phyloP scores from a whole-genome alignment of 2,329 filamentous ascomycete species.

The Aureobasidium uvarum region DNA sequence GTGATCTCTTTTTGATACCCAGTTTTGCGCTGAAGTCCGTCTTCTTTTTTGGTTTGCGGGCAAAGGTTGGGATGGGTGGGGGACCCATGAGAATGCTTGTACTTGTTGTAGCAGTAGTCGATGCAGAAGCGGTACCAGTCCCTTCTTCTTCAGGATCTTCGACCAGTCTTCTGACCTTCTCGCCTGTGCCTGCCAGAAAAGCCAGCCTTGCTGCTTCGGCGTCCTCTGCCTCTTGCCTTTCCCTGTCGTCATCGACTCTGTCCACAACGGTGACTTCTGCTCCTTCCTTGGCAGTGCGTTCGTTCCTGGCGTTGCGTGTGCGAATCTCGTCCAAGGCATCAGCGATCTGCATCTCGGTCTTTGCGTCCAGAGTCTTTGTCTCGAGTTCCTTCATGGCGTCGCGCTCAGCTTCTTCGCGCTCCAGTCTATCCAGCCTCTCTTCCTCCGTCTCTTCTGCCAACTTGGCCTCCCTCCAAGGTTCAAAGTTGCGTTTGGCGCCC shows the following conservation, averaged over 20 bases:
- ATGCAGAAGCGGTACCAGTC: slow-evolving; percentile 13
- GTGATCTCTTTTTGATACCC: slow-evolving; percentile 80
- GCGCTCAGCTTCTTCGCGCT: slow-evolving; percentile 73
- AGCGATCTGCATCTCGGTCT: slow-evolving; percentile 93
- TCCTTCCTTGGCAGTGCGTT: slow-evolving; percentile 65
- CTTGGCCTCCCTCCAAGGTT: slow-evolving; percentile 76
- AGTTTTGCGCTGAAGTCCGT: slow-evolving; percentile 72
- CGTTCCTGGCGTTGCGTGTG: slow-evolving; percentile 82
- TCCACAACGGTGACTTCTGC: slow-evolving; percentile 57
- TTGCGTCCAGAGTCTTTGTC: slow-evolving; percentile 87
- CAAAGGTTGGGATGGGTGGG: slow-evolving; percentile 64
- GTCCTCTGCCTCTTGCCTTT: slow-evolving; percentile 73
- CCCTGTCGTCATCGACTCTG: slow-evolving; percentile 60
- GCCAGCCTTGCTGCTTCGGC: slow-evolving; percentile 76
- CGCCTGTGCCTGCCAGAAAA: slow-evolving; percentile 64
- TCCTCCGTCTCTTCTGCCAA: slow-evolving; percentile 77
- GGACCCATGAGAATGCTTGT: slow-evolving; percentile 40
- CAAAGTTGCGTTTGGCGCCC: slow-evolving; percentile 89
- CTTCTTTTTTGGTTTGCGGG: slow-evolving; percentile 78
- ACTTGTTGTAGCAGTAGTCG: slow-evolving; percentile 21
- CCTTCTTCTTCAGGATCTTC: slow-evolving; percentile 49
- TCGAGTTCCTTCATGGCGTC: slow-evolving; percentile 96
- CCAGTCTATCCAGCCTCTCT: slow-evolving; percentile 77
- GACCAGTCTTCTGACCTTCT: slow-evolving; percentile 54
- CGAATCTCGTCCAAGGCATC: slow-evolving; percentile 95